A percentile compares a stretch with the other conserved stretches of the same genome.
Evolutionary conservation across 345 rosid species (phyloP).

Genomic region (Excoecaria agallocha): DNA sequence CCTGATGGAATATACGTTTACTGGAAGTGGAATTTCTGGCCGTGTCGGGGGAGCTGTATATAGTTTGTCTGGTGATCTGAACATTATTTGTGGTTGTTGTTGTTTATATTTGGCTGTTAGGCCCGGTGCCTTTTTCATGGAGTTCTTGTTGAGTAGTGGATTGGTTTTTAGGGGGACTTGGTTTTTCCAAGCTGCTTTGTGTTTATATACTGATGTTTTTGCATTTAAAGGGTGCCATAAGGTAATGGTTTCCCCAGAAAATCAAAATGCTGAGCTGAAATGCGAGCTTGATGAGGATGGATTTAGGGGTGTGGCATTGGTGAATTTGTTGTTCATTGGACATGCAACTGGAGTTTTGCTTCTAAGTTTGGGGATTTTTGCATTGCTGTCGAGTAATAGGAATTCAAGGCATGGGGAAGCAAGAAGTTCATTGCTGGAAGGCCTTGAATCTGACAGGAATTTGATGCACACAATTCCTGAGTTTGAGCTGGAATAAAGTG

Average conservation of each 20-base stretch:
- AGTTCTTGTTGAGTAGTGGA: conserved; percentile 43
- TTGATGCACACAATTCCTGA: conserved; percentile 25
- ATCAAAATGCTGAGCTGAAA: conserved; percentile 35
- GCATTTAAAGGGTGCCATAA: conserved; percentile 43
- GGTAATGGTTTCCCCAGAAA: conserved; percentile 23
- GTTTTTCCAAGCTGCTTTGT: conserved; percentile 52
- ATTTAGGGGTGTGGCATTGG: conserved; percentile 51
- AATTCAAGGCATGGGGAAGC: conserved; percentile 38
- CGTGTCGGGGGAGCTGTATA: conserved; percentile 34
- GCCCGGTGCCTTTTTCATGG: conserved; percentile 49
- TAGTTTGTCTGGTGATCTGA: conserved; percentile 37
- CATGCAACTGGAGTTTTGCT: conserved; percentile 44
- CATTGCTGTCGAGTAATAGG: conserved; percentile 34
- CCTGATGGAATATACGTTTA: conserved; percentile 38
- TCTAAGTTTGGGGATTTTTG: conserved; percentile 33
- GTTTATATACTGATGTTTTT: conserved; percentile 46
- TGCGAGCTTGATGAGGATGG: conserved; percentile 57
- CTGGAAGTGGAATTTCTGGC: conserved; percentile 43
- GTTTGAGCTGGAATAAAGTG: conserved; percentile 43
- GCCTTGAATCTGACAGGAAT: conserved; percentile 32
- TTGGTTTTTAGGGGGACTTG: conserved; percentile 54
- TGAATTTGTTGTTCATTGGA: conserved; percentile 48
- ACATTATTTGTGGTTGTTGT: conserved; percentile 43
- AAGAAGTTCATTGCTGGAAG: conserved; percentile 44
- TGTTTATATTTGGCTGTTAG: conserved; percentile 50